Conservation (phyloP, 495 filamentous ascomycete species). For the Parachaetomium inaequale region DNA sequence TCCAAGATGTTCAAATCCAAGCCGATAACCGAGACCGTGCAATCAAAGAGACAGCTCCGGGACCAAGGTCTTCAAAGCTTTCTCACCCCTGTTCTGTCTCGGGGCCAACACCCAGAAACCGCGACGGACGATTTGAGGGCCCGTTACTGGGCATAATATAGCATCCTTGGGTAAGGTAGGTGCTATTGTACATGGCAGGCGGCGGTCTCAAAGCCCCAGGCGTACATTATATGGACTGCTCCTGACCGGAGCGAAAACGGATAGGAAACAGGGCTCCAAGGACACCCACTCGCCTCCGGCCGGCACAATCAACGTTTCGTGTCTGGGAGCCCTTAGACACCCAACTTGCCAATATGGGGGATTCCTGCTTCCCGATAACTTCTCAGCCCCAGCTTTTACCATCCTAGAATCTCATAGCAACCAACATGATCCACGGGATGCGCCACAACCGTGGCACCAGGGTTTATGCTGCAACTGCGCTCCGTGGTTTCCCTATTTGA, state of each 20-base stretch:
- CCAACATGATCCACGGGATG: slow-evolving; percentile 8
- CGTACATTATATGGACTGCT: neutral
- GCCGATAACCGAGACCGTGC: neutral
- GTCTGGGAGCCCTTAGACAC: slow-evolving; percentile 7
- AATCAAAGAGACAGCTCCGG: neutral
- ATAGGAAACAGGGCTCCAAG: neutral
- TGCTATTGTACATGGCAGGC: neutral
- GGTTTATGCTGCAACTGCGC: too few relatives aligned
- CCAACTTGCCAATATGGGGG: neutral
- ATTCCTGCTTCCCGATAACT: slow-evolving; percentile 3
- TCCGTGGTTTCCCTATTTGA: too few relatives aligned
- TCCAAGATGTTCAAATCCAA: slow-evolving; percentile 3
- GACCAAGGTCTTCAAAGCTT: neutral
- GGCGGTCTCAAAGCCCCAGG: too few relatives aligned
- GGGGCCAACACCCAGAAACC: slow-evolving; percentile 9
- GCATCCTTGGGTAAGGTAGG: slow-evolving; percentile 13
- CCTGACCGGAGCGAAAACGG: neutral
- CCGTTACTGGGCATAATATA: slow-evolving; percentile 16
- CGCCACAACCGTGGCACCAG: too few relatives aligned
- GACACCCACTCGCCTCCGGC: slow-evolving; percentile 11
- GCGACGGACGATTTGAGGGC: slow-evolving; percentile 11
- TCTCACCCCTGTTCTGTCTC: too few relatives aligned
- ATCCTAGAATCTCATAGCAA: slow-evolving; percentile 1
- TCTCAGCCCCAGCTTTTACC: neutral
- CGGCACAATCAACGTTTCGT: neutral